phyloP scores from a whole-genome alignment of 805 yeast genomes.

The Candida sanyiensis region DNA sequence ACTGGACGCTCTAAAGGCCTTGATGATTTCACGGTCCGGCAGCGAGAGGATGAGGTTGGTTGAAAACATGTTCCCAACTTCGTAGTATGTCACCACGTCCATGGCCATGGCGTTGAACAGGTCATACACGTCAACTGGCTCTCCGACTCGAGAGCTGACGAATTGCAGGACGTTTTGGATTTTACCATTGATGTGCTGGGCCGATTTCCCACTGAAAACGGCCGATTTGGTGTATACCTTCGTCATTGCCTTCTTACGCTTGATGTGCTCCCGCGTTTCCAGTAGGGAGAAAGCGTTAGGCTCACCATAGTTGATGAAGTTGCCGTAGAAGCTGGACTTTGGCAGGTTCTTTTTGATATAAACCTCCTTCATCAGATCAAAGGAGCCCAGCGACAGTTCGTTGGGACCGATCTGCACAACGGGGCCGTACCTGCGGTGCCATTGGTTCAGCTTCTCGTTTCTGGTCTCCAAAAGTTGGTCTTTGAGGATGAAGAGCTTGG shows the following conservation, averaged over 20 bases:
- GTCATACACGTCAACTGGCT: slow-evolving; percentile 48
- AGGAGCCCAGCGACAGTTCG: slow-evolving; percentile 54
- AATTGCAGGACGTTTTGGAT: slow-evolving; percentile 26
- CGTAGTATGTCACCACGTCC: slow-evolving; percentile 60
- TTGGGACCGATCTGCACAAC: slow-evolving; percentile 56
- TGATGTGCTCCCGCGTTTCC: slow-evolving; percentile 42
- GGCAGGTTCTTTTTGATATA: slow-evolving; percentile 51
- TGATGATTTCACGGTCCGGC: slow-evolving; percentile 37
- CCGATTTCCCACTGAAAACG: slow-evolving; percentile 30
- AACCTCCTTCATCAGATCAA: slow-evolving; percentile 45
- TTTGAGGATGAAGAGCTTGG: slow-evolving; percentile 36
- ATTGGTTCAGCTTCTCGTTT: slow-evolving; percentile 39
- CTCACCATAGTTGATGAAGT: slow-evolving; percentile 53
- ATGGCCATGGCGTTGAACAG: slow-evolving; percentile 68
- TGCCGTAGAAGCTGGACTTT: slow-evolving; percentile 51
- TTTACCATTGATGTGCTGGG: slow-evolving; percentile 30
- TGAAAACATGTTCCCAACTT: slow-evolving; percentile 47
- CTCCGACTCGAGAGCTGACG: slow-evolving; percentile 10
- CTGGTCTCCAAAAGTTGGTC: slow-evolving; percentile 44
- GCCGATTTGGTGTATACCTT: slow-evolving; percentile 41
- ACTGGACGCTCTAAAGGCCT: slow-evolving; percentile 43
- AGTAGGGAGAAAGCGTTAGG: slow-evolving; percentile 55
- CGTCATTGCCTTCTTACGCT: slow-evolving; percentile 35
- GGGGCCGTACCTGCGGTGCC: slow-evolving; percentile 56
- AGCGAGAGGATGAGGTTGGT: slow-evolving; percentile 38